Conservation (phyloP, 2,329 filamentous ascomycete genomes). For the Xylaria polymorpha region DNA sequence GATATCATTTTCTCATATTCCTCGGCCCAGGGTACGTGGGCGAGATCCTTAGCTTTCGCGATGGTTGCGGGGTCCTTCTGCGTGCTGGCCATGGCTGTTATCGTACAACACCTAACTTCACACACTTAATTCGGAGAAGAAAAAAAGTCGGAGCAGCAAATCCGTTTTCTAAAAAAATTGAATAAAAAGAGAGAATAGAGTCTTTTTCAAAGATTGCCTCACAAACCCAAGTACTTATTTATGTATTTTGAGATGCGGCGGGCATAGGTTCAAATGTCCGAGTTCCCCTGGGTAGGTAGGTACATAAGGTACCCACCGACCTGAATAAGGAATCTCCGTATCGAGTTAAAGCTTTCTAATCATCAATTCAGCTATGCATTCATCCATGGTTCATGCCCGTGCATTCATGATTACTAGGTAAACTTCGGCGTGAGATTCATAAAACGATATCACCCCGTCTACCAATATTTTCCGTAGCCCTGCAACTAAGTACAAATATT, state of each 20-base stretch:
- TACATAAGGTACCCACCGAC: too few species aligned
- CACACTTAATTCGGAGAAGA: not conserved
- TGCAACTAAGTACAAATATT: not conserved
- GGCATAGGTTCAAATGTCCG: too few species aligned
- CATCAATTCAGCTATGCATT: not conserved
- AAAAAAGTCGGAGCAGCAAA: not conserved
- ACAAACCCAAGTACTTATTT: not conserved
- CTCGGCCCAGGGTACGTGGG: slow-evolving; percentile 50
- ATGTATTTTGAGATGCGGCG: slow-evolving; percentile 3
- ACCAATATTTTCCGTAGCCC: not conserved
- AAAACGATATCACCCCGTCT: slow-evolving; percentile 16
- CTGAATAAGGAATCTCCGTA: slow-evolving; percentile 35
- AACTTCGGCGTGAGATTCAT: slow-evolving; percentile 19
- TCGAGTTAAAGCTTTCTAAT: slow-evolving; percentile 8
- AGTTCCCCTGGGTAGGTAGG: too few species aligned
- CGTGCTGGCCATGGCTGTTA: slow-evolving; percentile 31
- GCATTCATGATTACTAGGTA: too few species aligned
- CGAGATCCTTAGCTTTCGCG: slow-evolving; percentile 29
- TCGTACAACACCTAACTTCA: not conserved
- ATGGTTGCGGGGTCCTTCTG: slow-evolving; percentile 35
- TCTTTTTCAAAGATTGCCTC: not conserved
- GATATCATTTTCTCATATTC: slow-evolving; percentile 74
- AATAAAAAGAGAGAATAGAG: not conserved
- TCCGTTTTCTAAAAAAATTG: not conserved
- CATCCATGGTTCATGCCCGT: too few species aligned